Base-by-base conservation (phyloP, 805 yeast genomes). In the Saccharomycopsis olivae region DNA sequence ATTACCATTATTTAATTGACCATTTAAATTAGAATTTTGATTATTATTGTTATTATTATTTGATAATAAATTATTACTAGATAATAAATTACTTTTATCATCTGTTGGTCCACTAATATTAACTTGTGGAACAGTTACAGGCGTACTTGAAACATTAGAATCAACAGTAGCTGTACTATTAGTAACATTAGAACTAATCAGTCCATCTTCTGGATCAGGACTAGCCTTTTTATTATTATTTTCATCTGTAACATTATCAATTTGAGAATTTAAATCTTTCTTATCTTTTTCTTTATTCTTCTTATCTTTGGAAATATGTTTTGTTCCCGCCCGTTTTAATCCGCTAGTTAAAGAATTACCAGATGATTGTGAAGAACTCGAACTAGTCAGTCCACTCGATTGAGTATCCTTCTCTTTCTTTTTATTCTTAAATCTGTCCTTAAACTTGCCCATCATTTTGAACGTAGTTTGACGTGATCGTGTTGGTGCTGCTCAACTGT, bases 391-490 rank as follows among this genome's bases (percentile, higher is more conserved):
- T 18, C 23, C 29, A 15, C 19, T 24, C 29, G 29, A 11, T 10
- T 29, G 35, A 17, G 38, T 29, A 5, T 43, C 47, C 20, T 45
- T 45, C 6, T 37, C 39, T 30, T 38, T 45, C 23, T 29, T 44
- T 29, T 45, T 45, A 14, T 36, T 45, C 23, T 45, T 45, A 20
- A 45, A 45, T 31, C 48, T 38, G 35, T 45, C 48, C 37, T 45
- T 45, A 16, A 45, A 45, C 31, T 45, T 45, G 10, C 48, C 48
- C 48, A 45, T 45, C 48, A 45, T 45, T 17, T 45, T 45, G 43
- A 23, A 33, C 6, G 27, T 23, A n/a, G n/a, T n/a, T n/a, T n/a
- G n/a, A n/a, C n/a, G n/a, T n/a, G n/a, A n/a, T n/a, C n/a, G n/a
- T n/a, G n/a, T n/a, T n/a, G n/a, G n/a, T n/a, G n/a, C n/a, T n/a